Percentiles rank a stretch among this genome's conserved stretches.
Conservation (phyloP, 2,329 filamentous ascomycete species). For the Phyllosticta citrichinensis region DNA sequence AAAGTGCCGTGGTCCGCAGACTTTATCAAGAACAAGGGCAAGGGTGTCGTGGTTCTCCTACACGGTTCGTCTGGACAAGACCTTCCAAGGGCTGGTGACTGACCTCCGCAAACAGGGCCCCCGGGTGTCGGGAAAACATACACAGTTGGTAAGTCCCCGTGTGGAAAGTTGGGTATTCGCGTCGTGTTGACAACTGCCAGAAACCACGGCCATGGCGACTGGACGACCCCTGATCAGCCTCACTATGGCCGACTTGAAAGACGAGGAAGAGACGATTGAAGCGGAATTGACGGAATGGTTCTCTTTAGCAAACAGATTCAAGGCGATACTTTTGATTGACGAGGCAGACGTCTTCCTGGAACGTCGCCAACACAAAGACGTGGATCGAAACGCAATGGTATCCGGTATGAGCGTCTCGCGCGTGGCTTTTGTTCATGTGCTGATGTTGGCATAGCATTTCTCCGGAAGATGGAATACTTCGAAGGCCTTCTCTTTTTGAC, state of each 20-base stretch:
- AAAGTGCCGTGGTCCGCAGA: conserved; percentile 4
- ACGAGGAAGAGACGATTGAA: conserved; percentile 8
- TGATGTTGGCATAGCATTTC: conserved; percentile 6
- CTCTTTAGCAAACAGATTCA: conserved; percentile 8
- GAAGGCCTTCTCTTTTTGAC: conserved; percentile 25
- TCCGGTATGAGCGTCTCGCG: conserved; percentile 8
- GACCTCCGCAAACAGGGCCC: neutral
- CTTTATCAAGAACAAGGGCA: conserved; percentile 10
- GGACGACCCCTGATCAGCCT: neutral
- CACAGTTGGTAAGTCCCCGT: neutral
- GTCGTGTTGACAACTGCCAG: neutral
- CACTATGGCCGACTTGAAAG: conserved; percentile 11
- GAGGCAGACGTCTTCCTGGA: conserved; percentile 37
- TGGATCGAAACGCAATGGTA: conserved; percentile 39
- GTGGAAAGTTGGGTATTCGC: neutral
- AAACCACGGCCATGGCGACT: neutral
- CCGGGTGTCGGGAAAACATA: conserved; percentile 8
- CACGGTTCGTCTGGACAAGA: neutral
- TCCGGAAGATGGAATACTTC: conserved; percentile 10
- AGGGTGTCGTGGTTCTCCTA: conserved; percentile 7
- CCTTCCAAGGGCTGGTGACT: too few species aligned
- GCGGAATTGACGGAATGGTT: conserved; percentile 13
- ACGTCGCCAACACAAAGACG: conserved; percentile 36
- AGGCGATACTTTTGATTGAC: conserved; percentile 10
- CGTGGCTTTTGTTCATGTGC: neutral